phyloP scores from a whole-genome alignment of 495 filamentous ascomycete species.

The Penicillium desertorum region DNA sequence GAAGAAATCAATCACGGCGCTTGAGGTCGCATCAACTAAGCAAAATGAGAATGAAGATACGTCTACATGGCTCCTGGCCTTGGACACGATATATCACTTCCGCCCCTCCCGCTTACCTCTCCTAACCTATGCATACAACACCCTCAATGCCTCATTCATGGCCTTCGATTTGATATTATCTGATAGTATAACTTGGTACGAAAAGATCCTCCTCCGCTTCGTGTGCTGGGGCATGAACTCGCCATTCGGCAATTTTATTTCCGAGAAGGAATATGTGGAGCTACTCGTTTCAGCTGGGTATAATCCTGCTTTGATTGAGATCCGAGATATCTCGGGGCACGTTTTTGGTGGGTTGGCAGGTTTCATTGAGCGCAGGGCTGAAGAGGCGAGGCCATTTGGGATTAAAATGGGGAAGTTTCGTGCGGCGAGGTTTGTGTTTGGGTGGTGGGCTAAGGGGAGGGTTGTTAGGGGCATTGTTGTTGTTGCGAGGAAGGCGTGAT shows the following conservation, averaged over 20 bases:
- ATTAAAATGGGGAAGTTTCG: conserved; percentile 40
- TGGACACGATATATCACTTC: conserved; percentile 54
- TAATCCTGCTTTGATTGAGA: conserved; percentile 32
- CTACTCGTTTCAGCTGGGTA: conserved; percentile 48
- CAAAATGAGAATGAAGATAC: neutral
- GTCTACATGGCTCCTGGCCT: conserved; percentile 46
- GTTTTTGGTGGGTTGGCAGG: conserved; percentile 42
- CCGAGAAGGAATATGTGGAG: conserved; percentile 56
- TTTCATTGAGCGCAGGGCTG: conserved; percentile 35
- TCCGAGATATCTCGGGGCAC: conserved; percentile 46
- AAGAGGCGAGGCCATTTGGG: conserved; percentile 33
- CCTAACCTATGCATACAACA: conserved; percentile 32
- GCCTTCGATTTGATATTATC: conserved; percentile 40
- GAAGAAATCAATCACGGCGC: conserved; percentile 14
- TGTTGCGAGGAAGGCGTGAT: conserved; percentile 35
- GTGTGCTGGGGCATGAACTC: conserved; percentile 35
- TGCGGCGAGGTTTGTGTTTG: conserved; percentile 38
- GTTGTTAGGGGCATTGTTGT: conserved; percentile 47
- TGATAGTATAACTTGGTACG: conserved; percentile 20
- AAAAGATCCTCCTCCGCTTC: conserved; percentile 30
- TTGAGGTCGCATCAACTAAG: neutral
- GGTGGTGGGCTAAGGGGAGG: conserved; percentile 46
- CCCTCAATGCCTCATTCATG: conserved; percentile 45
- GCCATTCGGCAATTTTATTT: conserved; percentile 47
- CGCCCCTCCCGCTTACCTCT: conserved; percentile 44